These are phyloP conservation scores for Fusarium oxysporum DNA, from an alignment of 2,329 filamentous ascomycete species.

Conservation along the genomic window DNA sequence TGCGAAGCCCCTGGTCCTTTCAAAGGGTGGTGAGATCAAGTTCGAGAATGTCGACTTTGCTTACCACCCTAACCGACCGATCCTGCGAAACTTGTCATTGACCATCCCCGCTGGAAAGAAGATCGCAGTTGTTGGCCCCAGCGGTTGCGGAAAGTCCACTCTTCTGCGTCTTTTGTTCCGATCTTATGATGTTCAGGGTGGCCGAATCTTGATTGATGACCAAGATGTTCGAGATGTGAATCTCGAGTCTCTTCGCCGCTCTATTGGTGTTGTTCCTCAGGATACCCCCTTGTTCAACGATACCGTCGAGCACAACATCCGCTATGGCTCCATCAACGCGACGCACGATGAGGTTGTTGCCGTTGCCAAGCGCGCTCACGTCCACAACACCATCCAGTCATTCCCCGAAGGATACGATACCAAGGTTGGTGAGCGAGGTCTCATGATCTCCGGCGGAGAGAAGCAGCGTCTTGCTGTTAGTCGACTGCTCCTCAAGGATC, in stretches of 20 bases:
- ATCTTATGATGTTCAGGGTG: conserved; percentile 89
- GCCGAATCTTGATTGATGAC: conserved; percentile 89
- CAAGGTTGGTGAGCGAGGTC: conserved; percentile 90
- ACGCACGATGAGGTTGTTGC: conserved; percentile 77
- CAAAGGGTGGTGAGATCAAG: conserved; percentile 85
- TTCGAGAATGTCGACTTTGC: conserved; percentile 97
- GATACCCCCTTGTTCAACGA: conserved; percentile 98
- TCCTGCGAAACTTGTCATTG: conserved; percentile 84
- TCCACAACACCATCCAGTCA: conserved; percentile 83
- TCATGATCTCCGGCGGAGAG: conserved; percentile 97
- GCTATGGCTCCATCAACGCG: conserved; percentile 86
- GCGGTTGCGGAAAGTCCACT: conserved; percentile 96
- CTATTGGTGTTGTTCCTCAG: conserved; percentile 96
- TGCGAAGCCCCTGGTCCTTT: conserved; percentile 78
- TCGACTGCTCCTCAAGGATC: conserved; percentile 86
- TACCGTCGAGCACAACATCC: conserved; percentile 94
- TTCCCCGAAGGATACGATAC: conserved; percentile 92
- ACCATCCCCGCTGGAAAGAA: conserved; percentile 97
- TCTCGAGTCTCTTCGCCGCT: conserved; percentile 82
- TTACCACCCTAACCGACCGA: conserved; percentile 87
- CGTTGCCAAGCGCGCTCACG: conserved; percentile 83
- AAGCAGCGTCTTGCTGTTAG: conserved; percentile 92
- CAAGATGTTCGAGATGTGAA: conserved; percentile 89
- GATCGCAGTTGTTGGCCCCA: conserved; percentile 93
- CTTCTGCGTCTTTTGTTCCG: conserved; percentile 91